These are phyloP conservation scores for Penicillium italicum DNA, from an alignment of 2,329 filamentous ascomycete genomes.

Conservation along the genomic window DNA sequence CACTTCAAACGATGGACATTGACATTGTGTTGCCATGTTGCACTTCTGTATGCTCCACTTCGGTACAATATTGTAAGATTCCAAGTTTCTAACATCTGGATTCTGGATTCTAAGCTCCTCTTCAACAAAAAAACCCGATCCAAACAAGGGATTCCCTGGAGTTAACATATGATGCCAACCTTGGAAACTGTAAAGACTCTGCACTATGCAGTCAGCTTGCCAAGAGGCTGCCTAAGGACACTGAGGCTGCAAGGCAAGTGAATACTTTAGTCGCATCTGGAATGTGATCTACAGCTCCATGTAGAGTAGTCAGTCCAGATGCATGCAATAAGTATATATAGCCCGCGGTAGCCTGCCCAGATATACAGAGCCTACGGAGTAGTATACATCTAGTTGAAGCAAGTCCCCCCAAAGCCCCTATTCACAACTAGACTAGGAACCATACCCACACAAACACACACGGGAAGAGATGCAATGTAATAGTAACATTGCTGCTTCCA, in stretches of 20 bases:
- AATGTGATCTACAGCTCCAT: constrained; percentile 6
- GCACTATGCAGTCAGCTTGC: constrained; percentile 18
- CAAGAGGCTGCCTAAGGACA: constrained; percentile 7
- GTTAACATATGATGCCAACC: constrained; percentile 9
- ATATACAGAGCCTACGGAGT: not conserved
- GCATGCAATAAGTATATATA: constrained; percentile 1
- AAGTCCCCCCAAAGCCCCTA: not conserved
- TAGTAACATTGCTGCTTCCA: constrained; percentile 6
- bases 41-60: not conserved
- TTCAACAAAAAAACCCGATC: not conserved
- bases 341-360: not conserved
- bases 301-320: not conserved
- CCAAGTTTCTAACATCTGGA: not conserved
- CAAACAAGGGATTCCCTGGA: not conserved
- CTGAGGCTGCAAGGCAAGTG: constrained; percentile 1
- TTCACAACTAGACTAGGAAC: no score
- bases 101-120: not conserved
- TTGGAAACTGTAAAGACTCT: constrained; percentile 9
- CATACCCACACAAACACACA: not conserved
- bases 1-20: not conserved
- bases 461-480: not conserved
- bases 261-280: constrained; percentile 3
- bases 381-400: not conserved
- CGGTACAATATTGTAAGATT: not conserved
- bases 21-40: not conserved